Evolutionary conservation across 2,329 filamentous ascomycete species (phyloP).

Genomic region (Penicillium palitans): DNA sequence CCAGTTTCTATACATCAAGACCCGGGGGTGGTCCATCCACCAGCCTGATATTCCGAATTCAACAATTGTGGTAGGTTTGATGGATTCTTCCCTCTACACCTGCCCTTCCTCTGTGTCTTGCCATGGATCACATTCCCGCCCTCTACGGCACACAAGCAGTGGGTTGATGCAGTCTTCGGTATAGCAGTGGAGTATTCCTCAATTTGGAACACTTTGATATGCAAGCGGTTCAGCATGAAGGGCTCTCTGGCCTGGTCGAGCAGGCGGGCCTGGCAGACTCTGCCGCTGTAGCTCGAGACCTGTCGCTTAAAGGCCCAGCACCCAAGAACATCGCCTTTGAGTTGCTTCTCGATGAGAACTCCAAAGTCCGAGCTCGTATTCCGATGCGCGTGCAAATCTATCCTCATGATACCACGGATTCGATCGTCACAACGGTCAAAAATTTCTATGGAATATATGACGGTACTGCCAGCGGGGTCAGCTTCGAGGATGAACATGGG

Average conservation of each 20-base stretch:
- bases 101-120: conserved; percentile 29
- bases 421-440: conserved; percentile 96
- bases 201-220: conserved; percentile 35
- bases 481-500: conserved; percentile 87
- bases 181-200: conserved; percentile 32
- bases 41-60: conserved; percentile 26
- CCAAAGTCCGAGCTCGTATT: conserved; percentile 60
- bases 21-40: conserved; percentile 37
- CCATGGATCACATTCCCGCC: conserved; percentile 26
- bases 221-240: conserved; percentile 38
- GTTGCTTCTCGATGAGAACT: conserved; percentile 59
- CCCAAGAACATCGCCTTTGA: conserved; percentile 66
- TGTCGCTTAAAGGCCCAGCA: conserved; percentile 40
- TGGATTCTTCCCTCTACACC: conserved; percentile 32
- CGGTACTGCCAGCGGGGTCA: conserved; percentile 75
- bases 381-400: conserved; percentile 79
- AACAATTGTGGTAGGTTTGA: conserved; percentile 41
- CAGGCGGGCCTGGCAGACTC: conserved; percentile 29
- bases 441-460: conserved; percentile 98
- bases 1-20: conserved; percentile 27
- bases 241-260: conserved; percentile 37
- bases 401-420: conserved; percentile 93
- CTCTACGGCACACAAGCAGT: conserved; percentile 31
- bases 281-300: conserved; percentile 32
- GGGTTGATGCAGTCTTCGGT: conserved; percentile 37